phyloP scores from a whole-genome alignment of 306 rosid species.

The Senna tora region DNA sequence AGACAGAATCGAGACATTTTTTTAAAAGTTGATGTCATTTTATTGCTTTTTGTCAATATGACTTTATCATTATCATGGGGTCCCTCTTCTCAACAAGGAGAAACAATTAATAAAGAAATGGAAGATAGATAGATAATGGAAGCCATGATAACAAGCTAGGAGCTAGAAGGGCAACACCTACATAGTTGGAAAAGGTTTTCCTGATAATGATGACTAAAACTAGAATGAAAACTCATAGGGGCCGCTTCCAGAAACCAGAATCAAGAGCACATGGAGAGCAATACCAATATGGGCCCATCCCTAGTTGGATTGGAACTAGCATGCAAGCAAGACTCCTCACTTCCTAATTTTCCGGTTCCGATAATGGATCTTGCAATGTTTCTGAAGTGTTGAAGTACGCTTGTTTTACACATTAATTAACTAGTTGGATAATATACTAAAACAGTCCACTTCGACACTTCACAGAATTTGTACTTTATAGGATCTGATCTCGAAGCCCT shows the following conservation, averaged over 20 bases:
- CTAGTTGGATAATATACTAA: too few species aligned
- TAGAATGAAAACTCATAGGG: constrained; percentile 30
- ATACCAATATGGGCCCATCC: constrained; percentile 33
- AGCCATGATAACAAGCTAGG: constrained; percentile 39
- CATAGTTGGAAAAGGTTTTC: constrained; percentile 46
- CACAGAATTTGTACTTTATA: too few species aligned
- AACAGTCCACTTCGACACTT: too few species aligned
- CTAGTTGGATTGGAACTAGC: constrained; percentile 33
- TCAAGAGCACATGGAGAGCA: constrained; percentile 47
- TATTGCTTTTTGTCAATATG: background rate
- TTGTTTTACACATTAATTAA: too few species aligned
- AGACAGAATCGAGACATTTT: too few species aligned
- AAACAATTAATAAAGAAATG: constrained; percentile 27
- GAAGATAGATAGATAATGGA: constrained; percentile 32
- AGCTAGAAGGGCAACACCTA: constrained; percentile 34
- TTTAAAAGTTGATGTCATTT: too few species aligned
- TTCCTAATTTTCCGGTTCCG: too few species aligned
- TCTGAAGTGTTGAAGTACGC: too few species aligned
- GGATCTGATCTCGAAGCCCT: too few species aligned
- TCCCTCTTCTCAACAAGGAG: background rate
- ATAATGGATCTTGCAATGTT: too few species aligned
- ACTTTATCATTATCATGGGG: background rate
- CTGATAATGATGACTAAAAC: constrained; percentile 37
- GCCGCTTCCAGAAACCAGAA: constrained; percentile 34
- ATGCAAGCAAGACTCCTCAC: background rate